phyloP scores from a whole-genome alignment of 2,329 filamentous ascomycete genomes.

The Exophiala viscosa region DNA sequence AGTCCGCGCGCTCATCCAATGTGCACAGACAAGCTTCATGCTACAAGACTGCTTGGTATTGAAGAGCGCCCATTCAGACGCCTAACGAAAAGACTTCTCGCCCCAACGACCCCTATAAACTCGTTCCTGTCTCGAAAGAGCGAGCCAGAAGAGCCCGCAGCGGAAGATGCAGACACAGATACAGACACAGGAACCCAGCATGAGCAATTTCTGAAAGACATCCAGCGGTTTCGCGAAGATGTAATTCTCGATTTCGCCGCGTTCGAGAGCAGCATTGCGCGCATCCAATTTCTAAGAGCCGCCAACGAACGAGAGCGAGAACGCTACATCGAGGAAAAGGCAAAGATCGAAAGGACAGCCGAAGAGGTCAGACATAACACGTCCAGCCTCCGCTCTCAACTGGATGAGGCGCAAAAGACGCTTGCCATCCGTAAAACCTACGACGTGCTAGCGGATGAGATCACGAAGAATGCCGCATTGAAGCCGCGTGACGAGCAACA shows the following conservation, averaged over 20 bases:
- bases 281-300: slow-evolving; percentile 79
- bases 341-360: slow-evolving; percentile 73
- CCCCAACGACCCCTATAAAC: slow-evolving; percentile 61
- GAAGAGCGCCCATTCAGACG: slow-evolving; percentile 92
- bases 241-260: slow-evolving; percentile 82
- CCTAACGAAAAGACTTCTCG: slow-evolving; percentile 74
- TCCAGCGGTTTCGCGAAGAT: slow-evolving; percentile 73
- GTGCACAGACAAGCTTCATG: slow-evolving; percentile 72
- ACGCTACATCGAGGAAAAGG: slow-evolving; percentile 76
- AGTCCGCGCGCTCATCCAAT: neutral
- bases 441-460: slow-evolving; percentile 82
- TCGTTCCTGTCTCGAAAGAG: slow-evolving; percentile 40
- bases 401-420: slow-evolving; percentile 71
- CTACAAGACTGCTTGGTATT: slow-evolving; percentile 77
- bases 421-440: slow-evolving; percentile 78
- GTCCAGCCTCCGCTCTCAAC: slow-evolving; percentile 64
- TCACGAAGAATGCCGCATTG: slow-evolving; percentile 74
- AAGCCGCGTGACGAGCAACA: slow-evolving; percentile 80
- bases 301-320: slow-evolving; percentile 80
- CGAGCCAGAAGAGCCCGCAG: slow-evolving; percentile 54
- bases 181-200: slow-evolving; percentile 38
- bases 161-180: slow-evolving; percentile 41
- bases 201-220: slow-evolving; percentile 37
- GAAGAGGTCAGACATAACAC: slow-evolving; percentile 75
- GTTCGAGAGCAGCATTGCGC: slow-evolving; percentile 73